Evolutionary conservation across 1,284 basidiomycete species (phyloP), one percentile per base, ranked within the genome.

Genomic region (Cutaneotrichosporon sp.): DNA sequence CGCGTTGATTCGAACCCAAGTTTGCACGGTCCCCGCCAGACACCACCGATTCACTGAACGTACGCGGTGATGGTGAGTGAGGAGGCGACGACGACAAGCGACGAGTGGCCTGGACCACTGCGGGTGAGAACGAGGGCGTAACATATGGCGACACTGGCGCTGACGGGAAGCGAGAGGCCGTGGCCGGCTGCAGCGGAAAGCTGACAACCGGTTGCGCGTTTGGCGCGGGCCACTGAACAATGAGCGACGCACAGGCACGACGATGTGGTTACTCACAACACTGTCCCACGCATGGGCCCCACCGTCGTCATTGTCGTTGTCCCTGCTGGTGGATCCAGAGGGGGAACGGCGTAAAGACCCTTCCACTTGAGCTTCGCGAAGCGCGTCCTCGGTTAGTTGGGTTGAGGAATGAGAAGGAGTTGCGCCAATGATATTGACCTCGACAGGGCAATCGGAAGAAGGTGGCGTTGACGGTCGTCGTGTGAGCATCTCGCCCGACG

Each of bases 201-300:
- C 10, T 51, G 34, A 46, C 61, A 32, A 62, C 61, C 2, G 69
- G 72, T 4, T 61, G 21, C n/a, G 67, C 62, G 58, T 70, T 73
- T 11, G 72, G 56, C 18, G 71, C 70, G 1, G 75, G 75, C 77
- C 77, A 79, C 77, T 78, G 65, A 26, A 49, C 9, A 34, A 16
- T 26, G 8, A 49, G 52, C 56, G 31, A 40, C 14, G 50, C 26
- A 52, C 50, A 32, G 22, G 46, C 5, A 59, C n/a, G 31, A 26
- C 26, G 36, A 60, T 57, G 38, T n/a, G 18, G 36, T 2, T 34
- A 76, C 76, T 68, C 63, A 78, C 77, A 21, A 79, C 77, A 65
- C 77, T 79, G 61, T 79, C 76, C 76, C 76, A 79, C n/a, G 73
- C 73, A 66, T 73, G 74, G 34, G 72, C 68, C 26, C 30, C 51